Base-by-base conservation (phyloP, 805 yeast species). In the Candida awuae region DNA sequence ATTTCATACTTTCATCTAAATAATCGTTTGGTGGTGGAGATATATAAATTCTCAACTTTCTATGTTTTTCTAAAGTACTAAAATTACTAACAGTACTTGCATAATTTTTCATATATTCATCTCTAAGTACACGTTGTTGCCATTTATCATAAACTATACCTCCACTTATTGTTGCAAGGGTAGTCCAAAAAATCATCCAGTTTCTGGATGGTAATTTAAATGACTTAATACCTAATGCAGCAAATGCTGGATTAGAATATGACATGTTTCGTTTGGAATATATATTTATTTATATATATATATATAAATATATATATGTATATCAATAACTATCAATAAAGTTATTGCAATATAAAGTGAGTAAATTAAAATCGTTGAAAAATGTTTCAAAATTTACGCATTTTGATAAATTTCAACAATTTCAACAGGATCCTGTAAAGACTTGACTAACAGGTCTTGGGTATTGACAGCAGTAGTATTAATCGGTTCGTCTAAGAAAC, bases 11-110 rank as follows among this genome's bases (percentile, higher is more conserved):
- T 41, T 77, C 80, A 30, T 80, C 92, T 35, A 90, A 62, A 50
- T 76, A 84, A 56, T 90, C 97, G 52, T 84, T 84, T 16, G 98
- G 97, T 8, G 97, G 97, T n/a, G 98, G 98, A 0, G 95, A 94
- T 41, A 88, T 72, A 56, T 80, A 88, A 2, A 92, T 77, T 2
- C 84, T 76, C 34, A 92, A 65, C 49, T 80, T 84, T 43, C 98
- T 70, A 2, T 95, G 85, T 16, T 71, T 51, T 38, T 70, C 67
- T 41, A 73, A 62, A 1, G 77, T 59, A 2, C 57, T 54, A 31
- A 78, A 50, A 8, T 23, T 20, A 8, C 6, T 4, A 32, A 20
- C 18, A n/a, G 29, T 15, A 15, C 27, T 25, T 13, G 32, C 34
- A 28, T 17, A 29, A 20, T 57, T 38, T 36, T 57, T 66, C 32